Evolutionary conservation across 805 yeast genomes (phyloP), one percentile per base, ranked within the genome.

Genomic region (Wilhelminamyces savonicus): DNA sequence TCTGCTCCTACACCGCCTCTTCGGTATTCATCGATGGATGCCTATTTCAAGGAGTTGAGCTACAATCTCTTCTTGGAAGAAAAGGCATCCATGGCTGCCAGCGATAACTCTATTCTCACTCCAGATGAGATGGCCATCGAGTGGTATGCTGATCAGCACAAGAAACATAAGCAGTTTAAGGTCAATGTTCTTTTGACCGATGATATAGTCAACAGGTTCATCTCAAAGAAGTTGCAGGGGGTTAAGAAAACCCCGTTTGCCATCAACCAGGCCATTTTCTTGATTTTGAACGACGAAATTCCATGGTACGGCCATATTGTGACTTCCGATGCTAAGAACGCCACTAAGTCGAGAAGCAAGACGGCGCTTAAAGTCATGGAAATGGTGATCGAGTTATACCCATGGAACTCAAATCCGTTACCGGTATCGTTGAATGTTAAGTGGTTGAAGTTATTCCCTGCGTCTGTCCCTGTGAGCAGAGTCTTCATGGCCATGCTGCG

Each of bases 401-500:
- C 65, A 11, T 79, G 87, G 86, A 78, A 78, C 43, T 56, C 55
- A 19, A 50, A 52, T 26, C 63, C 64, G 3, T 56, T 76, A 35
- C 82, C 82, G 1, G 54, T 47, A 7, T 50, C 65, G 2, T 59
- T 64, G 4, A 59, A 63, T 28, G 59, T 63, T 5, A 48, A 52
- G 23, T 46, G 44, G 20, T 49, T 62, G 24, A 50, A 58, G 20
- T 46, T 81, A 9, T 44, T 80, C 28, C 85, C 86, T 1, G 76
- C 77, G 13, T 73, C 81, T 7, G 72, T 74, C 4, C 80, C 81
- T 3, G 71, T 76, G 5, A 69, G 74, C 24, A 59, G 87, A 50
- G 76, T 78, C 5, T 59, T 80, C 47, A 68, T 71, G 40, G 81
- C 86, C 1, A 81, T 80, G 84, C 62, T 74, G 2, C 62, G 73